Percentiles rank a stretch among this genome's conserved stretches.
Conservation (phyloP, 768 basidiomycete genomes). For the Boletus sensibilis region DNA sequence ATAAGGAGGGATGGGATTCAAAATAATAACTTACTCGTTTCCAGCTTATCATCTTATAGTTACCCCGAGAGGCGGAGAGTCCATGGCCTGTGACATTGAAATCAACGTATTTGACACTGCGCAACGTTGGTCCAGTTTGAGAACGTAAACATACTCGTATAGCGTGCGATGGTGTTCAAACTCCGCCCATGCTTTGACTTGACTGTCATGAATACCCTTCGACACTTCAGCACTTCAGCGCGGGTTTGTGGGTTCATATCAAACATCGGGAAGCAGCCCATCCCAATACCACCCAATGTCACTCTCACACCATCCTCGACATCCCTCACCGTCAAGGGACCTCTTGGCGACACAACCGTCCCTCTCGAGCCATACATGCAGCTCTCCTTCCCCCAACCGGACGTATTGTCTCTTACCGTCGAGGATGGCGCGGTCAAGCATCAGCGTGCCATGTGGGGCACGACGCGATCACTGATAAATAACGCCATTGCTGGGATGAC, state of each 20-base stretch:
- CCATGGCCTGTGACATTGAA: neutral
- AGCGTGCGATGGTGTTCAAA: neutral
- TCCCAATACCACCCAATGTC: slow-evolving; percentile 52
- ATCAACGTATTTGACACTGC: too few species aligned
- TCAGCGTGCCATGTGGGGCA: slow-evolving; percentile 94
- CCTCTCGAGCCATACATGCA: slow-evolving; percentile 48
- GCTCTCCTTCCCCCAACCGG: slow-evolving; percentile 34
- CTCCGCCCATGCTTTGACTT: neutral
- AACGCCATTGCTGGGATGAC: slow-evolving; percentile 92
- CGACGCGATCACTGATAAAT: slow-evolving; percentile 82
- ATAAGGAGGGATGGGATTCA: too few species aligned
- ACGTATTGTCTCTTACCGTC: slow-evolving; percentile 39
- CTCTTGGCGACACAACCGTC: slow-evolving; percentile 50
- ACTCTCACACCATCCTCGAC: slow-evolving; percentile 36
- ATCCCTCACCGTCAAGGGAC: slow-evolving; percentile 56
- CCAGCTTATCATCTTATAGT: too few species aligned
- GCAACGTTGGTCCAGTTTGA: neutral
- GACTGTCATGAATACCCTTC: slow-evolving; percentile 23
- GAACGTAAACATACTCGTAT: too few species aligned
- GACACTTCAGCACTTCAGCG: slow-evolving; percentile 51
- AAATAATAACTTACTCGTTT: too few species aligned
- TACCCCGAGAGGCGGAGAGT: too few species aligned
- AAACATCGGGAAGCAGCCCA: slow-evolving; percentile 61
- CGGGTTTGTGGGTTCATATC: slow-evolving; percentile 49
- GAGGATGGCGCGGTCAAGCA: slow-evolving; percentile 66